These are phyloP conservation scores for Chlorella sorokiniana DNA, from an alignment of 139 green algal genomes.

Conservation along the genomic window DNA sequence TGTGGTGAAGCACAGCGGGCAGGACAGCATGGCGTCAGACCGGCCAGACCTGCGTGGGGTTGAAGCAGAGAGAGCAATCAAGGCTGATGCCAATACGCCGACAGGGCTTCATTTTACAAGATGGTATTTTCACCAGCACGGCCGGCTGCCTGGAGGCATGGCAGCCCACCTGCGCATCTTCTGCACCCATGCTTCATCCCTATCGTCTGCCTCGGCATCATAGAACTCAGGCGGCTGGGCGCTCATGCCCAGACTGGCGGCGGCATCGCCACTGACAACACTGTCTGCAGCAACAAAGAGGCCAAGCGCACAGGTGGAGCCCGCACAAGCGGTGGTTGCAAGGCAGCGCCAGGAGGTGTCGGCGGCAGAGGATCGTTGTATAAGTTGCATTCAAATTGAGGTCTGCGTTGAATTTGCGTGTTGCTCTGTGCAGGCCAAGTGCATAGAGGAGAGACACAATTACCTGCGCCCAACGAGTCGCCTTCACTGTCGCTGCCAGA, in stretches of 20 bases:
- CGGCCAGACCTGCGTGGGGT: too few relatives aligned
- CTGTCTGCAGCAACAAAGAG: slow-evolving; percentile 4
- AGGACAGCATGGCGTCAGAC: neutral
- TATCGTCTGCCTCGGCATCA: slow-evolving; percentile 56
- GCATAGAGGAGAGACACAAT: neutral
- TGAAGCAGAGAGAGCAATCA: neutral
- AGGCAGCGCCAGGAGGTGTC: too few relatives aligned
- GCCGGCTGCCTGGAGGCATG: too few relatives aligned
- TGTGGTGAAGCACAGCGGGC: slow-evolving; percentile 56
- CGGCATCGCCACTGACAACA: slow-evolving; percentile 4
- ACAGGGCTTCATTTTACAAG: too few relatives aligned
- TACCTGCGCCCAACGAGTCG: neutral
- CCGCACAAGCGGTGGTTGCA: neutral
- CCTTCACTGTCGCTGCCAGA: neutral
- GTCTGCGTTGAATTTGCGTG: too few relatives aligned
- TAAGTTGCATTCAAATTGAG: too few relatives aligned
- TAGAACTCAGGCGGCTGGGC: slow-evolving; percentile 48
- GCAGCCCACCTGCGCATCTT: slow-evolving; percentile 38
- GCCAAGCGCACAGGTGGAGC: neutral
- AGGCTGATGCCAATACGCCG: too few relatives aligned
- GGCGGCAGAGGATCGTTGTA: neutral
- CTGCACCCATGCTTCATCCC: slow-evolving; percentile 49
- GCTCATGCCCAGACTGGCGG: slow-evolving; percentile 20
- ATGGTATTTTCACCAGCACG: neutral
- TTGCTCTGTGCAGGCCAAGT: too few relatives aligned